A percentile compares a stretch with the other conserved stretches of the same genome.
phyloP scores from a whole-genome alignment of 805 yeast genomes.

The Saccharomycopsis sp. region DNA sequence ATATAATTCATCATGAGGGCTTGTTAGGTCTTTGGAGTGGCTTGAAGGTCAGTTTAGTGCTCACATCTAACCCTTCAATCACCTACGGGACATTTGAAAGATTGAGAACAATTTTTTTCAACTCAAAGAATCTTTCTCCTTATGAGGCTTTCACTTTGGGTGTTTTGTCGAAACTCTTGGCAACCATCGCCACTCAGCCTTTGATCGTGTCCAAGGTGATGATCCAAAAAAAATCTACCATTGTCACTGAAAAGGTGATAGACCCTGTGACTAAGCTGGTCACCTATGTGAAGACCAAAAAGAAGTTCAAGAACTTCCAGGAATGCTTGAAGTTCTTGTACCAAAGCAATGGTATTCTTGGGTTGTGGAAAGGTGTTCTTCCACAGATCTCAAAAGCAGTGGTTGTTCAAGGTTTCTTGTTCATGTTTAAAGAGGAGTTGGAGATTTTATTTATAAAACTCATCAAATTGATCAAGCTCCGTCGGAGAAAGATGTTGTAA shows the following conservation, averaged over 20 bases:
- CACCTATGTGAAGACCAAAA: slow-evolving; percentile 27
- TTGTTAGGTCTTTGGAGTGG: slow-evolving; percentile 76
- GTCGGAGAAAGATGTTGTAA: background rate
- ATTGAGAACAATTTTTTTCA: slow-evolving; percentile 44
- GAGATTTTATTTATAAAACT: slow-evolving; percentile 23
- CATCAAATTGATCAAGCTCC: slow-evolving; percentile 5
- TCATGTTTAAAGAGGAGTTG: slow-evolving; percentile 72
- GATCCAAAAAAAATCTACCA: slow-evolving; percentile 45
- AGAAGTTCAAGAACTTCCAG: slow-evolving; percentile 50
- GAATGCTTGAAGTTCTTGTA: slow-evolving; percentile 56
- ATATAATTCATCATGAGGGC: slow-evolving; percentile 59
- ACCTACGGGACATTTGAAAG: slow-evolving; percentile 79
- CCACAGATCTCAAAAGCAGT: slow-evolving; percentile 81
- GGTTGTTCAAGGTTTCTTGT: slow-evolving; percentile 75
- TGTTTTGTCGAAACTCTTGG: slow-evolving; percentile 72
- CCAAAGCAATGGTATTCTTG: slow-evolving; percentile 53
- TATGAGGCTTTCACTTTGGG: slow-evolving; percentile 66
- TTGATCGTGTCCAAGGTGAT: slow-evolving; percentile 78
- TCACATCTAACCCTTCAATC: slow-evolving; percentile 79
- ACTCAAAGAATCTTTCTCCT: slow-evolving; percentile 39
- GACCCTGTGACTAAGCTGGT: slow-evolving; percentile 21
- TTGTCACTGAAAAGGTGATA: slow-evolving; percentile 22
- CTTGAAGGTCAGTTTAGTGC: slow-evolving; percentile 67
- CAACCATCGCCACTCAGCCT: slow-evolving; percentile 79
- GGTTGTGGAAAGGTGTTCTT: slow-evolving; percentile 72